Conservation (phyloP, 2,329 filamentous ascomycete species). For the Aspergillus aculeatus region DNA sequence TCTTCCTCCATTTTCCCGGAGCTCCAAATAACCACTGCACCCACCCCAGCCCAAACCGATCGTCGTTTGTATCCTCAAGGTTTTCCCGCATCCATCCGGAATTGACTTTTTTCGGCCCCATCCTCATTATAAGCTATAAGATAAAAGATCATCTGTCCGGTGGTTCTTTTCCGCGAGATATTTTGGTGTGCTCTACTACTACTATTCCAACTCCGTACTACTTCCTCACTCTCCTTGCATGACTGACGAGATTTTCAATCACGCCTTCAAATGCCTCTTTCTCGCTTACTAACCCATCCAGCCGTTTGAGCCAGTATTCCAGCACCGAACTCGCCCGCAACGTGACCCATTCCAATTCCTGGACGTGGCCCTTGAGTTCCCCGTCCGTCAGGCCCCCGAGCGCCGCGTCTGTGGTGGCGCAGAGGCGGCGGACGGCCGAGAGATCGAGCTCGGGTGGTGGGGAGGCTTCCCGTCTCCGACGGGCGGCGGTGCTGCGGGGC, state of each 20-base stretch:
- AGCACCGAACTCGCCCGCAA: constrained; percentile 72
- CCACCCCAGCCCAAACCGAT: no score
- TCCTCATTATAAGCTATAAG: neutral
- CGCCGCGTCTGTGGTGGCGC: constrained; percentile 80
- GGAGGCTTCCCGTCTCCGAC: constrained; percentile 52
- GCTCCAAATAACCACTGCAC: no score
- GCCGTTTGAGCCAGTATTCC: constrained; percentile 82
- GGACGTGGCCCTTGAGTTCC: constrained; percentile 72
- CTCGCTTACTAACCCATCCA: constrained; percentile 84
- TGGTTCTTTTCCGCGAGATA: no score
- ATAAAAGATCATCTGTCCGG: neutral
- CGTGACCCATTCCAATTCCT: constrained; percentile 67
- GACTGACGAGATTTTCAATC: constrained; percentile 93
- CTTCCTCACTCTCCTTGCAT: constrained; percentile 81
- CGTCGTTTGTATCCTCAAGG: no score
- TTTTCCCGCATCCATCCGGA: no score
- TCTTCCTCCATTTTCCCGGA: neutral
- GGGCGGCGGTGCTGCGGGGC: constrained; percentile 28
- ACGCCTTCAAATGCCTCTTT: constrained; percentile 94
- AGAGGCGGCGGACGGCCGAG: constrained; percentile 73
- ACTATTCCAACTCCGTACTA: constrained; percentile 36
- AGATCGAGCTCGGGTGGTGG: constrained; percentile 76
- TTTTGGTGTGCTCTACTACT: no score
- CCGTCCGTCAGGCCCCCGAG: constrained; percentile 73
- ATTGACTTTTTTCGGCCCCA: neutral